Evolutionary conservation across 805 yeast species (phyloP).

Genomic region (Cyberlindnera americana): DNA sequence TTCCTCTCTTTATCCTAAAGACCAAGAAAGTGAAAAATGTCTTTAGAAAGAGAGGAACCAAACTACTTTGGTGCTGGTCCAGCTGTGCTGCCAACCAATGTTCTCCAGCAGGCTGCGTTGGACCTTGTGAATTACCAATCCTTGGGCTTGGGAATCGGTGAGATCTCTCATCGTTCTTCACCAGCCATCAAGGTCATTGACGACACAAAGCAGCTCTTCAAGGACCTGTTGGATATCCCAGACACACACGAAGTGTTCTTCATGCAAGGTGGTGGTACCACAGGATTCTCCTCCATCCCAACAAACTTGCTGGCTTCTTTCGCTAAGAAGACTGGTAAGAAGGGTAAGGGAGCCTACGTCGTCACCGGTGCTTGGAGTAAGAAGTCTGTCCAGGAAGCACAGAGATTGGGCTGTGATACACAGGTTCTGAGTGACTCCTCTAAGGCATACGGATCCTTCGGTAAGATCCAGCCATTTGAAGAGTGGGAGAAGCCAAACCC

Average conservation of each 20-base stretch:
- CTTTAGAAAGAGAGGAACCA: conserved; percentile 62
- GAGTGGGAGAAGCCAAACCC: conserved; percentile 55
- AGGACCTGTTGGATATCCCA: conserved; percentile 67
- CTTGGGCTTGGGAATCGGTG: conserved; percentile 86
- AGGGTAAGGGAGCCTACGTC: conserved; percentile 80
- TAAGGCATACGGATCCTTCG: conserved; percentile 51
- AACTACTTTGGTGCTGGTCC: conserved; percentile 99
- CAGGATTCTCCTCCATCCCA: conserved; percentile 87
- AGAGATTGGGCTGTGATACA: conserved; percentile 73
- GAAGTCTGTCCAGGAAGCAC: conserved; percentile 84
- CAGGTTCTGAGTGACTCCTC: conserved; percentile 68
- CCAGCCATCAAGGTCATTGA: conserved; percentile 78
- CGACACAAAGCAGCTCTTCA: conserved; percentile 65
- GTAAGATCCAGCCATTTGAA: conserved; percentile 59
- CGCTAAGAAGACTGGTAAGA: conserved; percentile 67
- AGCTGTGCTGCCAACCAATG: conserved; percentile 81
- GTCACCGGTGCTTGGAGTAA: conserved; percentile 94
- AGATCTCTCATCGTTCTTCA: conserved; percentile 90
- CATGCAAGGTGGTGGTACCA: conserved; percentile 97
- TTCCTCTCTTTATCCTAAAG: too few species aligned
- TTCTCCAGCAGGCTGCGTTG: conserved; percentile 80
- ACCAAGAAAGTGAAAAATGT: too few species aligned
- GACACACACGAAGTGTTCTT: conserved; percentile 93
- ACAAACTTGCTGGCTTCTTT: conserved; percentile 76
- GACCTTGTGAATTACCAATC: conserved; percentile 73